phyloP scores from a whole-genome alignment of 108 stramenopile genomes.

The Skeletonema potamos region DNA sequence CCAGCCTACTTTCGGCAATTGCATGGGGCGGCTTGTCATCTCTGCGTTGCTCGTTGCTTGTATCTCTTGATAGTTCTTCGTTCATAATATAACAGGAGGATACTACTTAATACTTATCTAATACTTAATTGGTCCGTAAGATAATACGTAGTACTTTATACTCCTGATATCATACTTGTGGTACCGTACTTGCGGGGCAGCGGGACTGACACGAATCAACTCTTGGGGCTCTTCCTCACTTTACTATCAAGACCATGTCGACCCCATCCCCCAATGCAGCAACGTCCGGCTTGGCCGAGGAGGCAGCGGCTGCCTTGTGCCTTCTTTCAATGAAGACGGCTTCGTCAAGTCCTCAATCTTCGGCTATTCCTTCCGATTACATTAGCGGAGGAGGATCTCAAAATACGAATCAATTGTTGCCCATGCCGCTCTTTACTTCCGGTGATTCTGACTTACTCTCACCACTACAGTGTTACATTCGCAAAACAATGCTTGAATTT shows the following conservation, averaged over 20 bases:
- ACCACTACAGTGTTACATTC: constrained; percentile 68
- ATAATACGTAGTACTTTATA: too few species aligned
- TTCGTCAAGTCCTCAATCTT: not conserved
- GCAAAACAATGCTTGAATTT: constrained; percentile 59
- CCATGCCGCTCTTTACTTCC: constrained; percentile 28
- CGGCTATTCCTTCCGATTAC: not conserved
- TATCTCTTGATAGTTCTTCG: too few species aligned
- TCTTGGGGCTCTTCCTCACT: too few species aligned
- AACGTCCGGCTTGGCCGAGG: not conserved
- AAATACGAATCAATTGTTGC: constrained; percentile 1
- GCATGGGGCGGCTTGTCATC: constrained; percentile 5
- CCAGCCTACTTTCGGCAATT: constrained; percentile 27
- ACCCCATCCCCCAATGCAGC: not conserved
- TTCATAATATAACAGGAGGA: too few species aligned
- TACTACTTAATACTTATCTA: too few species aligned
- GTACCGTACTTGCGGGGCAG: too few species aligned
- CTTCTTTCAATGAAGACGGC: not conserved
- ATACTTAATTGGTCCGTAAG: too few species aligned
- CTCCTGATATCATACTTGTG: too few species aligned
- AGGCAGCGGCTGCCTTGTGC: not conserved
- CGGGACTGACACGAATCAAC: too few species aligned
- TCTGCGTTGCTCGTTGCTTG: not conserved
- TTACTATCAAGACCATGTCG: not conserved
- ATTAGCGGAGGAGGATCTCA: not conserved
- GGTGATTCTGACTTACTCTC: constrained; percentile 63